Evolutionary conservation across 192 early-diverging fungal genomes (phyloP), one percentile per base, ranked within the genome.

Genomic region (Linnemannia hyalina): DNA sequence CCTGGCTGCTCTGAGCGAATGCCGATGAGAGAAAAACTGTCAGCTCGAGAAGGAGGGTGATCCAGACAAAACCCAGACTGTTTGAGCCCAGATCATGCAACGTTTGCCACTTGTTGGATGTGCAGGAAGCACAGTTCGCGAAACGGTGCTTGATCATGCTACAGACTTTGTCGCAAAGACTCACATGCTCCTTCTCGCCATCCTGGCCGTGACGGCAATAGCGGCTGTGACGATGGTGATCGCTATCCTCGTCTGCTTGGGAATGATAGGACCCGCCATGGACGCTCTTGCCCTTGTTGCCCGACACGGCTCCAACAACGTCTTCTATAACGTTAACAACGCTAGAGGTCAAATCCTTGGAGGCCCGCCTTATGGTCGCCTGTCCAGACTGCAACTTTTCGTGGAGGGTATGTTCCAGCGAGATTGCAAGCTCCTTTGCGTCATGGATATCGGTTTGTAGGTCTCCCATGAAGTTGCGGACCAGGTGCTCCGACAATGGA

Each of bases 11-110:
- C 2, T 83, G 70, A 11, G 77, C 74, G 29, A 69, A 75, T 0
- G 82, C 82, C 9, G 76, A 72, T 9, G 15, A 69, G 55, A 78
- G 41, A 49, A 78, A 83, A 9, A 83, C 76, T 0, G 55, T 15
- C 29, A 83, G 47, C 44, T 83, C 82, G 32, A 83, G 57, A 15
- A 83, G 13, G 7, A 78, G 68, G 0, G 82, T 78, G 63, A 83
- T 22, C 76, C 76, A 83, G 29, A 83, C 82, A 55, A 78, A 78
- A 1, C 82, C 82, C 18, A 46, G 69, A 72, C 82, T 83, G 20
- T 76, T 68, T 8, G 82, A 83, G 5, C 82, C 82, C 16, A 78
- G 16, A 32, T 83, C 76, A 16, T 83, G 77, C 0, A 83, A 6
- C 60, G 22, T 49, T 47, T 78, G 40, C 82, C 76, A 83, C 6